Evolutionary conservation across 2,329 filamentous ascomycete genomes (phyloP).

Genomic region (Colletotrichum echinochloae): DNA sequence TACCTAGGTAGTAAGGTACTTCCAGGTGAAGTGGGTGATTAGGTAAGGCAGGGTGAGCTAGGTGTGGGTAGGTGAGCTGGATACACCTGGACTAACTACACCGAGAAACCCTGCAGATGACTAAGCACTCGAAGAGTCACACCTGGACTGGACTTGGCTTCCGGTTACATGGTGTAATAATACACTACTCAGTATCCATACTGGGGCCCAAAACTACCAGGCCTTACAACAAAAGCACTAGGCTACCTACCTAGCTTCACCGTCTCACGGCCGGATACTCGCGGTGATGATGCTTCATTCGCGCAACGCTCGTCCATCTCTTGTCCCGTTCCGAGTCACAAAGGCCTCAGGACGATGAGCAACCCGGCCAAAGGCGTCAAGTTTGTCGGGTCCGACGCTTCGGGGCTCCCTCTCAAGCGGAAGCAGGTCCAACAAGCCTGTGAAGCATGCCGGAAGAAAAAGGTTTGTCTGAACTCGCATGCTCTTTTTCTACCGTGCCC

Average conservation of each 20-base stretch:
- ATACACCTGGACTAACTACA: slow-evolving; percentile 23
- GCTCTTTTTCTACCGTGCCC: not conserved
- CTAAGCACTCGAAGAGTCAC: slow-evolving; percentile 35
- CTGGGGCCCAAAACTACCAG: no score
- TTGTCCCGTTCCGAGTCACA: slow-evolving; percentile 18
- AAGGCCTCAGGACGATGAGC: slow-evolving; percentile 30
- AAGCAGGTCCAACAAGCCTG: slow-evolving; percentile 72
- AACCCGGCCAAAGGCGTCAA: slow-evolving; percentile 55
- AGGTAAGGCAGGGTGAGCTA: not conserved
- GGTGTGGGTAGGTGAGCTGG: not conserved
- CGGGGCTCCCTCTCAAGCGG: slow-evolving; percentile 67
- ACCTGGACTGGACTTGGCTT: no score
- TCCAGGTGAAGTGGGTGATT: not conserved
- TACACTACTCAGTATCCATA: no score
- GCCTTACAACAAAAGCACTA: slow-evolving; percentile 8
- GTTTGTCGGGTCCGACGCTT: slow-evolving; percentile 67
- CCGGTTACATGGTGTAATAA: no score
- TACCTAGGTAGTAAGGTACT: no score
- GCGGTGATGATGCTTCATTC: slow-evolving; percentile 30
- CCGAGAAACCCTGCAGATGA: slow-evolving; percentile 21
- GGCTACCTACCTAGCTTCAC: no score
- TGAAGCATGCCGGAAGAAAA: slow-evolving; percentile 65
- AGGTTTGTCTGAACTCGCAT: slow-evolving; percentile 52
- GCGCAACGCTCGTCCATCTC: not conserved
- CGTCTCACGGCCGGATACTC: slow-evolving; percentile 13